phyloP scores from a whole-genome alignment of 208 protist species.

The Wallacemonas sp. region DNA sequence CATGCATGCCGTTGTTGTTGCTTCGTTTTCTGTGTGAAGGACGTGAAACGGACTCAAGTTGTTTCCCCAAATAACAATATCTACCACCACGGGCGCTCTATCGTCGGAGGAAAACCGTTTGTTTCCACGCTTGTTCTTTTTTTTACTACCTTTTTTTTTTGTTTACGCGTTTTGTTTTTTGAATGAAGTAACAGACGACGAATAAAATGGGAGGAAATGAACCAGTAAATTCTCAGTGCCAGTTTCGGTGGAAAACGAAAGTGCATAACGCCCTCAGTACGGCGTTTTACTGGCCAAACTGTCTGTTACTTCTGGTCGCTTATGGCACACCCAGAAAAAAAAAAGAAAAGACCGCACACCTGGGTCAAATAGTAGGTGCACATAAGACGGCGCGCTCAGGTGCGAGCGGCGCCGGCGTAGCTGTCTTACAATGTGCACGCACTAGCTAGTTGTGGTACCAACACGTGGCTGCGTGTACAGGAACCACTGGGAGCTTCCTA shows the following conservation, averaged over 20 bases:
- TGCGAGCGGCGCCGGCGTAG: no score
- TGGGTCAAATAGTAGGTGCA: no score
- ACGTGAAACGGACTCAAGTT: neutral
- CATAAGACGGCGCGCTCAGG: no score
- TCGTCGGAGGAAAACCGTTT: neutral
- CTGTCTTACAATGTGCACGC: no score
- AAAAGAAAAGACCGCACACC: no score
- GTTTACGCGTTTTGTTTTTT: neutral
- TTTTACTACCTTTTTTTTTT: slow-evolving; percentile 7
- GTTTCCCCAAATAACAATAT: slow-evolving; percentile 10
- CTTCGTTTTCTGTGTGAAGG: neutral
- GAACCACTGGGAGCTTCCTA: no score
- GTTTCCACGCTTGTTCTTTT: slow-evolving; percentile 3
- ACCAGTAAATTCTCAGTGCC: neutral
- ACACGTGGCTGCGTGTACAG: no score
- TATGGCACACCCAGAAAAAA: slow-evolving; percentile 14
- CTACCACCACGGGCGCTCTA: neutral
- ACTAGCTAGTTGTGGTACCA: no score
- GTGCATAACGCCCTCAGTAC: neutral
- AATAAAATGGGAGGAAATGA: neutral
- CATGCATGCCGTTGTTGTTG: neutral
- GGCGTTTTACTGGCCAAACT: neutral
- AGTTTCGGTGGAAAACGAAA: slow-evolving; percentile 6
- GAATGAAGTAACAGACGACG: neutral
- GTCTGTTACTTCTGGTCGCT: slow-evolving; percentile 3